Evolutionary conservation across 208 protist genomes (phyloP), one percentile per base, ranked within the genome.

Genomic region (Endotrypanum monterogeii): DNA sequence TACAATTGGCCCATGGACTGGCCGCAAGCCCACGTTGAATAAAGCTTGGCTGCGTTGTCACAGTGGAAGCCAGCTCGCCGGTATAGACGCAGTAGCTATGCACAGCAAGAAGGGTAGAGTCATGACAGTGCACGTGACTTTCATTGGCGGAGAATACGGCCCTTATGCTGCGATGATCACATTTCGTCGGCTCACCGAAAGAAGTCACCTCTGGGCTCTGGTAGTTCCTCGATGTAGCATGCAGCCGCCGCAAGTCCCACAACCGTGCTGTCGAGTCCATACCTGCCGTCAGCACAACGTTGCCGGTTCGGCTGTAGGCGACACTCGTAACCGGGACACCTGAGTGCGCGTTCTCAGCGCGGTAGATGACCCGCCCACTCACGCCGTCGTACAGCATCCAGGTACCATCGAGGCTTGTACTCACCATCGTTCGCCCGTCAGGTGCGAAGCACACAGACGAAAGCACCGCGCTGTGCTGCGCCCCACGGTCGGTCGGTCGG

Each of bases 211-310:
- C 88, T 39, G 69, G 60, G 32, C 63, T 75, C 23, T 80, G 54
- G 79, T 78, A 73, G 35, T 73, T 76, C 62, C 76, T 54, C 68
- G n/a, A 32, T 32, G 67, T 72, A n/a, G 54, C 57, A 28, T 76
- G 61, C 16, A 79, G 67, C 18, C 65, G 62, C n/a, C 93, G 86
- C 58, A 95, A 79, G 72, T 97, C 93, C 89, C 91, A 97, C 62
- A 97, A 73, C 16, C 91, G 78, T 9, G 90, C 89, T 18, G 81
- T 85, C 9, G 89, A 90, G 75, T 97, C 93, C 87, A 94, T 96
- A 44, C 93, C 93, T 35, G 84, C 83, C 23, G 91, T 96, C 60
- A 97, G 81, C 51, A 95, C 65, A 23, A 94, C 66, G 60, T 95
- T 91, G 41, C 91, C 91, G 9, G 84, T 94, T 32, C 89, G 87